Conservation (phyloP, 441 rosid genomes). For the Kokia cookei region DNA sequence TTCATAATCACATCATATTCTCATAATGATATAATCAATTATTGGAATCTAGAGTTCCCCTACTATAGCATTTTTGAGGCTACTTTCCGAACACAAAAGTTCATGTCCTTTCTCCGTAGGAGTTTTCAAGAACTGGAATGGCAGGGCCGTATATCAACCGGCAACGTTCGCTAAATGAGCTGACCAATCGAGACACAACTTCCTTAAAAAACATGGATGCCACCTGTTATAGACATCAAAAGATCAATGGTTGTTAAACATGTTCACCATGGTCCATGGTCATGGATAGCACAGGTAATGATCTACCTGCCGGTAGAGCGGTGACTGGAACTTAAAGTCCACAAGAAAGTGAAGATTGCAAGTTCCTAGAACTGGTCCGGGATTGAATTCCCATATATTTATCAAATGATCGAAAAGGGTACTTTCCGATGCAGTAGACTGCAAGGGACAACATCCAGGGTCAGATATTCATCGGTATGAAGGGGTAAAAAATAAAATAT, state of each 20-base stretch:
- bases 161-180: slow-evolving; percentile 74
- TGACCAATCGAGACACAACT: slow-evolving; percentile 65
- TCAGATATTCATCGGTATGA: background rate
- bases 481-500: background rate
- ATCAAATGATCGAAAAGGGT: slow-evolving; percentile 74
- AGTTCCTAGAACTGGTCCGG: slow-evolving; percentile 73
- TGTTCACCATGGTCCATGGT: no score
- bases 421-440: slow-evolving; percentile 70
- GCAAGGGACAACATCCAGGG: slow-evolving; percentile 16
- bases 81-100: background rate
- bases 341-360: slow-evolving; percentile 68
- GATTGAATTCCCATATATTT: slow-evolving; percentile 81
- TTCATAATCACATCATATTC: no score
- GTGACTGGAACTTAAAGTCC: slow-evolving; percentile 87
- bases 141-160: slow-evolving; percentile 72
- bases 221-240: slow-evolving; percentile 32
- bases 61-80: background rate
- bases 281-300: background rate
- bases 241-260: background rate
- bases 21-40: no score
- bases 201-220: slow-evolving; percentile 87
- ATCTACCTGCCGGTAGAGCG: slow-evolving; percentile 80
- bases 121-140: slow-evolving; percentile 46
- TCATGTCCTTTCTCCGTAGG: slow-evolving; percentile 51
- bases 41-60: no score